These are phyloP conservation scores for Kondoa malvinella DNA, from an alignment of 768 basidiomycete genomes.

Conservation along the genomic window DNA sequence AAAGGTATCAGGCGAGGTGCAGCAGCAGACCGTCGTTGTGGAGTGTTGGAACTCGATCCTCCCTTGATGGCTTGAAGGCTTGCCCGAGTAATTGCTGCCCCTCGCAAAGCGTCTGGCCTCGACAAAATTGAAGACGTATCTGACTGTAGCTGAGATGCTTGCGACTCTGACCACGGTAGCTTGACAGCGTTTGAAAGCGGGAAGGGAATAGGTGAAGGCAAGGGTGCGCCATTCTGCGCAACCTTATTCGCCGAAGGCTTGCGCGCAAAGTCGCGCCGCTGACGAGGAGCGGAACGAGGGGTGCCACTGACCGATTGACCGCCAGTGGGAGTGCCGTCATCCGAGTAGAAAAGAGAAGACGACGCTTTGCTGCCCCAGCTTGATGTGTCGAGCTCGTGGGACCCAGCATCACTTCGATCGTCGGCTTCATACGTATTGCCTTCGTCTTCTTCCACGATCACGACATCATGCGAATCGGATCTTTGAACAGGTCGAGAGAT, in stretches of 20 bases:
- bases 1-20: constrained; percentile 21
- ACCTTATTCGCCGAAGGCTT: constrained; percentile 12
- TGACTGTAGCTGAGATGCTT: neutral
- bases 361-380: constrained; percentile 22
- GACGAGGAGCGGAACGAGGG: constrained; percentile 19
- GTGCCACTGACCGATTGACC: neutral
- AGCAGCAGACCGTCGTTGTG: constrained; percentile 10
- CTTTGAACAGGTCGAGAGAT: constrained; percentile 11
- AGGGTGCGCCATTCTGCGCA: neutral
- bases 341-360: constrained; percentile 25
- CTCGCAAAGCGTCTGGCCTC: constrained; percentile 4
- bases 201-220: neutral
- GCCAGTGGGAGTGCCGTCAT: constrained; percentile 1
- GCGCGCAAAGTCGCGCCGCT: constrained; percentile 23
- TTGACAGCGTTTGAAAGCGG: neutral
- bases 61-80: constrained; percentile 4
- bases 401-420: neutral
- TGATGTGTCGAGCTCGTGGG: constrained; percentile 10
- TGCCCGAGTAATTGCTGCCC: constrained; percentile 10
- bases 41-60: constrained; percentile 4
- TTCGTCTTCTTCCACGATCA: constrained; percentile 12
- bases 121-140: constrained; percentile 4
- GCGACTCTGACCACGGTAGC: neutral
- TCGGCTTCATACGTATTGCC: constrained; percentile 3
- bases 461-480: constrained; percentile 8